Conservation (phyloP, 2,329 filamentous ascomycete species). For the Metarhizium humberi region DNA sequence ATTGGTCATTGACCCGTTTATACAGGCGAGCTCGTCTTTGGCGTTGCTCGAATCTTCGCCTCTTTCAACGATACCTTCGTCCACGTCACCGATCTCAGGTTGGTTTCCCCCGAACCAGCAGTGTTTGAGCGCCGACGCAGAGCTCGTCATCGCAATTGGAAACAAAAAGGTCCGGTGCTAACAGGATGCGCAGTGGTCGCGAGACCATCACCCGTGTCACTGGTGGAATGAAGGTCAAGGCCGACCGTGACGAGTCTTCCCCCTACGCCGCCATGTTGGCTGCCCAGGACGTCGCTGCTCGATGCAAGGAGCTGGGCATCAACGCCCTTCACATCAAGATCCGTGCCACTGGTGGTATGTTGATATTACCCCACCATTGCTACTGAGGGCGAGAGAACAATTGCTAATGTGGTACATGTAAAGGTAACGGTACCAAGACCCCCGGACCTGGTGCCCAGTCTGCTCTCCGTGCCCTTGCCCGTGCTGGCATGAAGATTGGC, state of each 20-base stretch:
- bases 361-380: neutral
- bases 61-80: slow-evolving; percentile 93
- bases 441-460: slow-evolving; percentile 98
- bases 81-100: slow-evolving; percentile 98
- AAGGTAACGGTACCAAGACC: slow-evolving; percentile 99
- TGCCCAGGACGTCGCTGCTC: slow-evolving; percentile 91
- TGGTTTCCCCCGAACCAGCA: slow-evolving; percentile 29
- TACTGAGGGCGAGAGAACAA: neutral
- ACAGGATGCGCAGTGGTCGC: slow-evolving; percentile 64
- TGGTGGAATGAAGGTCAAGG: slow-evolving; percentile 99
- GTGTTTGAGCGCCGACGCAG: neutral
- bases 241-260: slow-evolving; percentile 98
- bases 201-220: slow-evolving; percentile 99
- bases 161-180: neutral
- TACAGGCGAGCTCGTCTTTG: slow-evolving; percentile 90
- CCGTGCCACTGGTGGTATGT: slow-evolving; percentile 91
- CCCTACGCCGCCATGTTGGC: slow-evolving; percentile 99
- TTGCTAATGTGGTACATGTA: neutral
- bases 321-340: slow-evolving; percentile 99
- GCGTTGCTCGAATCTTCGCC: slow-evolving; percentile 93
- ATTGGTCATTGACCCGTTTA: slow-evolving; percentile 8
- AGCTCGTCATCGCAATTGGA: neutral
- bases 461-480: slow-evolving; percentile 94
- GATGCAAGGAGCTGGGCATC: slow-evolving; percentile 63
- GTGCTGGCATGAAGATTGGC: slow-evolving; percentile 99